Percentiles rank a stretch among this genome's conserved stretches.
Evolutionary conservation across 331 rosid species (phyloP).

Genomic region (Saraca asoca): DNA sequence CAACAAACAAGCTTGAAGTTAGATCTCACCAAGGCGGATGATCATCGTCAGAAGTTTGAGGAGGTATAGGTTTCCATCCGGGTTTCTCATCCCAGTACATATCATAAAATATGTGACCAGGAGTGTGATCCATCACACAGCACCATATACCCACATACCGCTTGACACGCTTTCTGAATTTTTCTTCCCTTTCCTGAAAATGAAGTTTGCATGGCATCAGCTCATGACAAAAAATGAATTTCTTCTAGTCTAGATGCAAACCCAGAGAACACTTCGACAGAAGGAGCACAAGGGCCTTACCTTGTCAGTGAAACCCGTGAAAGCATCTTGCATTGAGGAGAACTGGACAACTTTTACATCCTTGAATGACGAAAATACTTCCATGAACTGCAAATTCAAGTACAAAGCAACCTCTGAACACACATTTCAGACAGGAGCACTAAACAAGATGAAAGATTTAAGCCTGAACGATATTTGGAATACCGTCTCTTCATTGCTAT

Average conservation of each 20-base stretch:
- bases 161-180: constrained; percentile 75
- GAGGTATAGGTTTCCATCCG: constrained; percentile 85
- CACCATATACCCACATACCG: constrained; percentile 94
- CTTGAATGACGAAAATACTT: constrained; percentile 73
- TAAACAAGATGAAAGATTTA: constrained; percentile 10
- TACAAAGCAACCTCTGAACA: constrained; percentile 3
- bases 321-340: constrained; percentile 88
- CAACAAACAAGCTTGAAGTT: constrained; percentile 27
- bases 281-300: constrained; percentile 38
- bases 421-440: neutral
- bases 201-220: constrained; percentile 23
- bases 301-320: constrained; percentile 72
- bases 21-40: constrained; percentile 74
- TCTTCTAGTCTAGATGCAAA: constrained; percentile 21
- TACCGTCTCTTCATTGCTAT: constrained; percentile 90
- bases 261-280: neutral
- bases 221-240: neutral
- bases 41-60: constrained; percentile 78
- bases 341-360: constrained; percentile 86
- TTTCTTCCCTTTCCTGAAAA: constrained; percentile 66
- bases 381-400: constrained; percentile 59
- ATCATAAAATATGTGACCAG: constrained; percentile 92
- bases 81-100: constrained; percentile 99
- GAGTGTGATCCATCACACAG: constrained; percentile 69
- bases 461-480: constrained; percentile 23